phyloP scores from a whole-genome alignment of 176 grass and related monocot genomes.

The Oryza meyeriana region DNA sequence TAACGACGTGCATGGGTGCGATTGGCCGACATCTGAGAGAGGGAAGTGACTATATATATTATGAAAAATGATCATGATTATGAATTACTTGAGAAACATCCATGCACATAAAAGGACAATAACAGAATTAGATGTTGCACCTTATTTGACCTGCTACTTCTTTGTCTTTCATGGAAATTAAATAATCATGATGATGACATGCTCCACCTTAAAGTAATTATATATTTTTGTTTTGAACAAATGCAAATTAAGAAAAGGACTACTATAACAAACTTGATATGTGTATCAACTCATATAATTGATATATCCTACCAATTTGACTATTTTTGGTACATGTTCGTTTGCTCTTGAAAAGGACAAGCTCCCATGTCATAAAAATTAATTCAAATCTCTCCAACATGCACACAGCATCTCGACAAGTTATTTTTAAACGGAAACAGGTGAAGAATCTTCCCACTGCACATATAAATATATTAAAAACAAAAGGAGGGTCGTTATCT shows the following conservation, averaged over 20 bases:
- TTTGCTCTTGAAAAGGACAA: neutral
- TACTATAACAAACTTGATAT: slow-evolving; percentile 31
- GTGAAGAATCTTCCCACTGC: neutral
- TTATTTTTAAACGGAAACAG: neutral
- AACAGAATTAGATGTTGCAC: slow-evolving; percentile 12
- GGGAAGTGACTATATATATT: neutral
- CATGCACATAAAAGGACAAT: neutral
- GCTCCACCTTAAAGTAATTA: neutral
- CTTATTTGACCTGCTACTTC: neutral
- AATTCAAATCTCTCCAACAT: neutral
- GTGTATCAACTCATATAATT: neutral
- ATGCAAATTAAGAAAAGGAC: slow-evolving; percentile 9
- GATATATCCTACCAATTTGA: slow-evolving; percentile 29
- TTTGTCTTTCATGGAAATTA: neutral
- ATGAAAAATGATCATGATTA: neutral
- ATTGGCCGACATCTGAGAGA: neutral
- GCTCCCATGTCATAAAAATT: neutral
- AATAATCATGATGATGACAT: neutral
- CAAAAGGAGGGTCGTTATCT: neutral
- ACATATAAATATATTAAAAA: neutral
- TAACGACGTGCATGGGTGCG: too few species aligned
- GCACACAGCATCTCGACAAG: too few species aligned
- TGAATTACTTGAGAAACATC: neutral
- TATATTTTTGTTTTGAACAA: neutral
- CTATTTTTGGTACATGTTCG: neutral